Evolutionary conservation across 768 basidiomycete species (phyloP).

Genomic region (Termitomyces sp.): DNA sequence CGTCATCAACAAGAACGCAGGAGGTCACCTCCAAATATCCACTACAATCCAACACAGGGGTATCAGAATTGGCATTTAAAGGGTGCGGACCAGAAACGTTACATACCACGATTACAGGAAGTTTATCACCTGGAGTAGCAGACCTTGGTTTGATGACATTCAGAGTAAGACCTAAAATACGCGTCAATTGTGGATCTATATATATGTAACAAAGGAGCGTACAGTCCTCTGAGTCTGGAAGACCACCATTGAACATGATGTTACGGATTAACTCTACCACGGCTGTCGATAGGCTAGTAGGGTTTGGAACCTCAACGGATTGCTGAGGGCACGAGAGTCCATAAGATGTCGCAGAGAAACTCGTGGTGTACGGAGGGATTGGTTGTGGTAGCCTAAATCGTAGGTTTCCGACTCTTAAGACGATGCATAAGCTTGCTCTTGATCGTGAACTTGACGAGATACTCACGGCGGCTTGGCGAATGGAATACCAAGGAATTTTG

Average conservation of each 20-base stretch:
- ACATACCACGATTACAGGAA: constrained; percentile 51
- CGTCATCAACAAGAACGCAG: not conserved
- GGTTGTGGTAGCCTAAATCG: constrained; percentile 37
- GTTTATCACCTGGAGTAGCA: constrained; percentile 32
- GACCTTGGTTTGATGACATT: constrained; percentile 43
- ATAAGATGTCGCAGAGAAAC: constrained; percentile 29
- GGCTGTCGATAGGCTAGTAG: constrained; percentile 28
- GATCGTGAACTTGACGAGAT: not conserved
- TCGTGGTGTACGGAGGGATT: constrained; percentile 27
- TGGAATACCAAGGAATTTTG: constrained; percentile 47
- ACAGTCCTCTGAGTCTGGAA: constrained; percentile 38
- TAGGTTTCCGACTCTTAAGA: constrained; percentile 27
- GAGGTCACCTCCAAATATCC: constrained; percentile 41
- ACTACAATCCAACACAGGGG: constrained; percentile 21
- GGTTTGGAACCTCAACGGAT: constrained; percentile 25
- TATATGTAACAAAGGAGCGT: not conserved
- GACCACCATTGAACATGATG: constrained; percentile 16
- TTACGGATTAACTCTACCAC: constrained; percentile 27
- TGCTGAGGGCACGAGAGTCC: constrained; percentile 47
- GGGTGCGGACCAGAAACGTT: not conserved
- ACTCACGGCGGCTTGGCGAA: constrained; percentile 51
- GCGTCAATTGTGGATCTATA: not conserved
- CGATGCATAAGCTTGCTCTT: not conserved
- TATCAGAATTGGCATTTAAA: not conserved
- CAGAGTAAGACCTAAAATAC: constrained; percentile 38